Conservation (phyloP, 768 basidiomycete species). For the Tricholoma hemisulphureum region DNA sequence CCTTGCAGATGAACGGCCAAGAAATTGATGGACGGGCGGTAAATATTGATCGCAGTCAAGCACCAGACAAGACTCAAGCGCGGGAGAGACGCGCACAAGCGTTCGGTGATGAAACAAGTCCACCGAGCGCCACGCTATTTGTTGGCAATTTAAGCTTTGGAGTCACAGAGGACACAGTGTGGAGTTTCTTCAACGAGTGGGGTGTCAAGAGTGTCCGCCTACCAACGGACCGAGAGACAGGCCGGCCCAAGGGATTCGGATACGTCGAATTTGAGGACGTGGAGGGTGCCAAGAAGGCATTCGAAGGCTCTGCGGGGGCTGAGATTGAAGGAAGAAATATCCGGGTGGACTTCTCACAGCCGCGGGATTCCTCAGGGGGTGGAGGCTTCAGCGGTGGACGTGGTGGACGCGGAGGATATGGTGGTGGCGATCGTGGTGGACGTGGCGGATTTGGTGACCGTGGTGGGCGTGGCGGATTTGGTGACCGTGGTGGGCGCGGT, state of each 20-base stretch:
- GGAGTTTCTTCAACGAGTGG: conserved; percentile 87
- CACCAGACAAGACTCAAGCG: conserved; percentile 52
- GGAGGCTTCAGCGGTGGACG: conserved; percentile 39
- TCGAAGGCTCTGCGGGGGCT: conserved; percentile 60
- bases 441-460: conserved; percentile 35
- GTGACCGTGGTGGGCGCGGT: conserved; percentile 29
- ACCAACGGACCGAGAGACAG: conserved; percentile 90
- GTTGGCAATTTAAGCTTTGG: conserved; percentile 88
- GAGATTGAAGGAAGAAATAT: conserved; percentile 81
- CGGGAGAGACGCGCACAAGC: conserved; percentile 70
- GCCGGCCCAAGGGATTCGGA: conserved; percentile 90
- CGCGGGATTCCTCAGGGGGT: conserved; percentile 57
- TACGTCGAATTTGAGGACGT: conserved; percentile 92
- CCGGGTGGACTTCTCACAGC: conserved; percentile 85
- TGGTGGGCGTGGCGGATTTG: conserved; percentile 24
- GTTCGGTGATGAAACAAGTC: conserved; percentile 68
- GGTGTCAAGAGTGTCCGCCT: conserved; percentile 87
- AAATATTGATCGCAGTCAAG: conserved; percentile 79
- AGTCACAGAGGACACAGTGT: conserved; percentile 78
- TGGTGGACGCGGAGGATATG: conserved; percentile 34
- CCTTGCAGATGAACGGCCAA: conserved; percentile 74
- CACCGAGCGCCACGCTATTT: conserved; percentile 78
- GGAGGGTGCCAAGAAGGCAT: conserved; percentile 78
- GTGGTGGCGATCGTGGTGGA: conserved; percentile 45
- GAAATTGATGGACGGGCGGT: conserved; percentile 92